Base-by-base conservation (phyloP, 441 rosid species). In the Manihot esculenta region DNA sequence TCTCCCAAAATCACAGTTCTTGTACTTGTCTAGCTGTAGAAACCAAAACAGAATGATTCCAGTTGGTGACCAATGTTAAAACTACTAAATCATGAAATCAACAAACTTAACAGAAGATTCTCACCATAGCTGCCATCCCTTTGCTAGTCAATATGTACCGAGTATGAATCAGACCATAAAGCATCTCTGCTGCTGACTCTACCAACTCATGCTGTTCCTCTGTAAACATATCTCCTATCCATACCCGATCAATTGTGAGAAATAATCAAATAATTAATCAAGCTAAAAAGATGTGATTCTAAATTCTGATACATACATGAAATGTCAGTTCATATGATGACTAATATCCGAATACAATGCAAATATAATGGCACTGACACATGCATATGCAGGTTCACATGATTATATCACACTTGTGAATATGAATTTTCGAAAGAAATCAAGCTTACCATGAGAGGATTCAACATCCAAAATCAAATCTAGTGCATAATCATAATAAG, bases 141-240 rank as follows among this genome's bases (percentile, higher is more conserved):
- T 92, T 94, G 84, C 89, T 85, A 24, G 98, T 94, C 79, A 94
- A 78, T 68, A 92, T 85, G 82, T 94, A 92, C 71, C 99, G 91
- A 17, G 85, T 93, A 78, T 94, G 99, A 78, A 94, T 94, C 66
- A 94, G 81, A 78, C 98, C 99, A 72, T 90, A 94, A 1, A 94
- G 79, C 99, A 92, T 92, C 79, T 94, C 99, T 13, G 99, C 98
- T 6, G 99, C 99, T 49, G 98, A 90, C 84, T 94, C 99, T 72
- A 94, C 93, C 77, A 90, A 73, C 74, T 94, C 99, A 77, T 94
- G 88, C 71, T 90, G 98, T 78, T 94, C 99, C 77, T 94, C 99
- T 35, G 97, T 92, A 80, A 94, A 92, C 93, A 87, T 87, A 76
- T 92, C 98, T 66, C 94, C 99, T 94, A 79, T 70, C 74, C 75